Percentiles rank a stretch among this genome's conserved stretches.
Conservation (phyloP, 169 alveolate genomes). For the Toxoplasma gondii region DNA sequence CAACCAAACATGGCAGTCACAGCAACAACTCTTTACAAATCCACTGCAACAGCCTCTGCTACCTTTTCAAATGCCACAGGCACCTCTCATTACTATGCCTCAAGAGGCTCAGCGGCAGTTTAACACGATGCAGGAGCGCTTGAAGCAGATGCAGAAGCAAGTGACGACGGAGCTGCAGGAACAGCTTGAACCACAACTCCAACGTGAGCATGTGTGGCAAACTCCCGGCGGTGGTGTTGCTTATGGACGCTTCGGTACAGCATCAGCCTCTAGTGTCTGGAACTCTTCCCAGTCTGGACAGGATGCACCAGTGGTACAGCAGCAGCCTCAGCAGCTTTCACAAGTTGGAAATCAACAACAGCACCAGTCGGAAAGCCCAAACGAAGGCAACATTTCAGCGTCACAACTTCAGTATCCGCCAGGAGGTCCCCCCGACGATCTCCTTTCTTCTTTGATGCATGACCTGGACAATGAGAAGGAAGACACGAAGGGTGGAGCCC, state of each 20-base stretch:
- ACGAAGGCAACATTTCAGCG: not conserved
- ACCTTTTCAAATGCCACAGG: slow-evolving; percentile 17
- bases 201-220: not conserved
- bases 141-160: not conserved
- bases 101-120: not conserved
- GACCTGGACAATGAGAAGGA: not conserved
- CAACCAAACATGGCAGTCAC: not conserved
- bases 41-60: not conserved
- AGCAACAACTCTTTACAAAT: not conserved
- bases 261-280: not conserved
- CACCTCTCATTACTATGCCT: not conserved
- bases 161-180: slow-evolving; percentile 1
- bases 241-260: slow-evolving; percentile 5
- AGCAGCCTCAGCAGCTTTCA: not conserved
- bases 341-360: not conserved
- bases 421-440: not conserved
- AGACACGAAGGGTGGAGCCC: not conserved
- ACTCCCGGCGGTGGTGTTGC: slow-evolving; percentile 1
- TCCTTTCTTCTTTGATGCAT: not conserved
- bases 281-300: not conserved
- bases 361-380: not conserved
- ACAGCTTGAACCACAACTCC: not conserved
- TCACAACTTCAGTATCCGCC: not conserved
- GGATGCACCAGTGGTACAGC: not conserved
- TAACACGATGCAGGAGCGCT: not conserved